A percentile compares a stretch with the other conserved stretches of the same genome.
phyloP scores from a whole-genome alignment of 1,139 yeast genomes.

The Geotrichum klebahnii region DNA sequence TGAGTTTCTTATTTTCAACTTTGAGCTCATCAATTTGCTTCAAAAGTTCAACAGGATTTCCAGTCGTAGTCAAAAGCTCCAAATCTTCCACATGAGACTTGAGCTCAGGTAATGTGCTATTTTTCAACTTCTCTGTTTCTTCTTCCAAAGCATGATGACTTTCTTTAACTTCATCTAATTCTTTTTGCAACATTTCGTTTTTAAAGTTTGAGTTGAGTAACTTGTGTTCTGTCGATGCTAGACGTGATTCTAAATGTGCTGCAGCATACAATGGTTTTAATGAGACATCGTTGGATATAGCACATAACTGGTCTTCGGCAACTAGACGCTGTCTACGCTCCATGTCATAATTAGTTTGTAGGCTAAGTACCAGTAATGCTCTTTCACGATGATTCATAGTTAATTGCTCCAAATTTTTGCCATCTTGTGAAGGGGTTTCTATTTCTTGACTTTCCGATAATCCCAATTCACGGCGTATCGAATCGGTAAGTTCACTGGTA shows the following conservation, averaged over 20 bases:
- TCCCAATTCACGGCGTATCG: conserved; percentile 39
- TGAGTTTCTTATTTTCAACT: conserved; percentile 37
- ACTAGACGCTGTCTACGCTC: conserved; percentile 37
- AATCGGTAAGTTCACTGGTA: conserved; percentile 40
- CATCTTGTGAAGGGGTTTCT: conserved; percentile 15
- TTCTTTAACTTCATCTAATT: conserved; percentile 25
- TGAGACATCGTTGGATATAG: conserved; percentile 1
- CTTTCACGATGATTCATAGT: conserved; percentile 24
- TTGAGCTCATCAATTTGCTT: conserved; percentile 37
- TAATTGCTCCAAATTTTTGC: no score
- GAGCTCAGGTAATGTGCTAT: conserved; percentile 34
- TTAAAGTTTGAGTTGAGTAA: conserved; percentile 30
- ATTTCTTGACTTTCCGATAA: conserved; percentile 24
- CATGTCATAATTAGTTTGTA: conserved; percentile 34
- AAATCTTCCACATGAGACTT: conserved; percentile 32
- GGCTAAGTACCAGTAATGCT: conserved; percentile 30
- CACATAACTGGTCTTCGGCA: conserved; percentile 27
- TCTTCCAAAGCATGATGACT: conserved; percentile 34
- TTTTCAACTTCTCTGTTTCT: conserved; percentile 38
- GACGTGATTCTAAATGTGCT: conserved; percentile 29
- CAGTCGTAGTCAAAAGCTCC: conserved; percentile 34
- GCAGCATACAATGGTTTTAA: conserved; percentile 23
- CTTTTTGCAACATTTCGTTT: conserved; percentile 26
- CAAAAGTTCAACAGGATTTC: conserved; percentile 35
- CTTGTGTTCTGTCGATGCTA: conserved; percentile 29